phyloP scores from a whole-genome alignment of 2,329 filamentous ascomycete species.

The Zalaria sp. region DNA sequence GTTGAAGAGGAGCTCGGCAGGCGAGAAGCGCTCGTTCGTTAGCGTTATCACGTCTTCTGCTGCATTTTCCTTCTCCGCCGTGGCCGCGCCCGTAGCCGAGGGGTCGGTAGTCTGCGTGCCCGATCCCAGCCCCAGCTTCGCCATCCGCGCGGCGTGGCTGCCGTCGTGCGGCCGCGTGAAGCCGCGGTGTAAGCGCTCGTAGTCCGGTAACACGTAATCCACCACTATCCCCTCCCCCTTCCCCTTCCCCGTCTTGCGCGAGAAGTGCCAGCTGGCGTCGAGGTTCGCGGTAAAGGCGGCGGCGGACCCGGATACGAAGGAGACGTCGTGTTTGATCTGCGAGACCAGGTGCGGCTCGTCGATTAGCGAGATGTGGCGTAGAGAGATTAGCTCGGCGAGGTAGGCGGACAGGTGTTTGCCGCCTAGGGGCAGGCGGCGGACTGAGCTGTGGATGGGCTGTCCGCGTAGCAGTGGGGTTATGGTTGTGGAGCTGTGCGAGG shows the following conservation, averaged over 20 bases:
- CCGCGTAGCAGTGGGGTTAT: constrained; percentile 76
- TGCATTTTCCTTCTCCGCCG: constrained; percentile 28
- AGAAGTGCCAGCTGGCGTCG: constrained; percentile 72
- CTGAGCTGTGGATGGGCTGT: constrained; percentile 62
- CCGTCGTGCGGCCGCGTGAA: constrained; percentile 67
- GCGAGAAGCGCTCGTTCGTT: constrained; percentile 79
- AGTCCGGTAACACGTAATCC: constrained; percentile 87
- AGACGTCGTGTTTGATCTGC: constrained; percentile 84
- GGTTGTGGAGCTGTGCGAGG: constrained; percentile 85
- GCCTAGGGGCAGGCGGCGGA: constrained; percentile 77
- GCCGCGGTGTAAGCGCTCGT: constrained; percentile 48
- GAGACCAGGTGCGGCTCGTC: constrained; percentile 90
- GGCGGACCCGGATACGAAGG: constrained; percentile 59
- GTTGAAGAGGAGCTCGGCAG: constrained; percentile 81
- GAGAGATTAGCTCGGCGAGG: constrained; percentile 74
- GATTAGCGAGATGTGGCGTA: constrained; percentile 89
- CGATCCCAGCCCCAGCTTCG: constrained; percentile 22
- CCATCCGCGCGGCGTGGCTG: constrained; percentile 39
- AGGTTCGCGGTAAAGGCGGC: constrained; percentile 54
- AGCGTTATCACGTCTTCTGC: constrained; percentile 72
- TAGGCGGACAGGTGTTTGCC: constrained; percentile 91
- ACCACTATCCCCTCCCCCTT: constrained; percentile 49
- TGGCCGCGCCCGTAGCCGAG: constrained; percentile 9
- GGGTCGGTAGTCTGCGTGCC: background rate
- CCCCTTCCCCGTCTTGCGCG: constrained; percentile 41